Conservation (phyloP, 148 eudicot genomes). For the Dianthus caryophyllus region DNA sequence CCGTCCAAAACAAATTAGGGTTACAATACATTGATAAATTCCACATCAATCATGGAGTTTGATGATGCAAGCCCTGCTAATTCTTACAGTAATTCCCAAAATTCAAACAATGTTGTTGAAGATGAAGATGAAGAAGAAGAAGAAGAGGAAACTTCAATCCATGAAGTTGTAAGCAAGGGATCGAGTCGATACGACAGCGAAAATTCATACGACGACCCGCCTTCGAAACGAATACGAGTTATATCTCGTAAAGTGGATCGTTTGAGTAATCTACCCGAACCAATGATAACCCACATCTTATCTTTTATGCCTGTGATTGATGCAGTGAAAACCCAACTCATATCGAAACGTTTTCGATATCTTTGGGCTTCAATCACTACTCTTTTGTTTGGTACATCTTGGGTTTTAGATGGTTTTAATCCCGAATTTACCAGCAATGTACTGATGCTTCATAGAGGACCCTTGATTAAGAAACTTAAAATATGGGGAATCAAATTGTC, state of each 20-base stretch:
- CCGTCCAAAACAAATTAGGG: too few relatives aligned
- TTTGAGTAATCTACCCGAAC: slow-evolving; percentile 9
- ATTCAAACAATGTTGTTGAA: background rate
- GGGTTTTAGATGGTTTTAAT: background rate
- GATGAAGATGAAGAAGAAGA: background rate
- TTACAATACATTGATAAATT: background rate
- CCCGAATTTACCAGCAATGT: background rate
- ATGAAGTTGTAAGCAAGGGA: background rate
- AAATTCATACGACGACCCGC: background rate
- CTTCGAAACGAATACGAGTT: background rate
- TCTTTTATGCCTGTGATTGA: slow-evolving; percentile 2
- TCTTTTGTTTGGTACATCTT: background rate
- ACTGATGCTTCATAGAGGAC: slow-evolving; percentile 14
- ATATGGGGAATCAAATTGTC: background rate
- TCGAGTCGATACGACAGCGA: background rate
- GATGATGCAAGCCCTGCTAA: background rate
- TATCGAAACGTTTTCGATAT: slow-evolving; percentile 18
- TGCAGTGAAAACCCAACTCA: slow-evolving; percentile 3
- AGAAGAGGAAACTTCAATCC: background rate
- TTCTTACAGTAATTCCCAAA: background rate
- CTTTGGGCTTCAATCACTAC: slow-evolving; percentile 2
- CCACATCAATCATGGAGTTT: background rate
- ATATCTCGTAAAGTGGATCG: slow-evolving; percentile 4
- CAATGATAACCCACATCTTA: slow-evolving; percentile 8
- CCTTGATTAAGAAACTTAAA: background rate